Evolutionary conservation across 2,329 filamentous ascomycete genomes (phyloP).

Genomic region (Pleurostoma richardsiae): DNA sequence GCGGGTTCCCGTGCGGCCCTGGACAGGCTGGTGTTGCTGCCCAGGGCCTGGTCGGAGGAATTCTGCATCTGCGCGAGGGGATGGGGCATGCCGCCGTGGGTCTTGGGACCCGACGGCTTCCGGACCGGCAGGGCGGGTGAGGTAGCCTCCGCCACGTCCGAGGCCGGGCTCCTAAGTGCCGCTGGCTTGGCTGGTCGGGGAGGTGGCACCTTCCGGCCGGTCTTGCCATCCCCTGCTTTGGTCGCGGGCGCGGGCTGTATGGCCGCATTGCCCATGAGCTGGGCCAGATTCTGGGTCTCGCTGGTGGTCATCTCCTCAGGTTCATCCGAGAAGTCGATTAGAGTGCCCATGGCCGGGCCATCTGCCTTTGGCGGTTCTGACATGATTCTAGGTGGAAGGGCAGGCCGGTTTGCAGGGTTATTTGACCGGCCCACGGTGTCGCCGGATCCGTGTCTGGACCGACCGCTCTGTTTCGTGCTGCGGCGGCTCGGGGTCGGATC

Average conservation of each 20-base stretch:
- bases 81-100: conserved; percentile 21
- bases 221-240: conserved; percentile 4
- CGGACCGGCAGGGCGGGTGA: conserved; percentile 24
- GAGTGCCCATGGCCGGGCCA: conserved; percentile 44
- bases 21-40: conserved; percentile 10
- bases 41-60: conserved; percentile 25
- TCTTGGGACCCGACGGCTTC: conserved; percentile 19
- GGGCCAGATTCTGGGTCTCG: conserved; percentile 23
- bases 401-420: conserved; percentile 18
- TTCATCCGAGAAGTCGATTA: conserved; percentile 58
- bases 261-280: conserved; percentile 45
- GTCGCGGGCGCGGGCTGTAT: conserved; percentile 55
- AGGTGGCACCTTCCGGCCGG: conserved; percentile 33
- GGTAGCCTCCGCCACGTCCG: conserved; percentile 13
- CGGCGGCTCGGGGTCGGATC: conserved; percentile 15
- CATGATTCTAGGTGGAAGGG: conserved; percentile 23
- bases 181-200: conserved; percentile 55
- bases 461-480: conserved; percentile 5
- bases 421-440: conserved; percentile 9
- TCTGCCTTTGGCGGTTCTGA: conserved; percentile 16
- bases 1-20: conserved; percentile 6
- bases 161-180: conserved; percentile 42
- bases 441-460: conserved; percentile 8
- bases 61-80: conserved; percentile 36
- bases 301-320: conserved; percentile 31